Conservation (phyloP, 805 yeast species). For the Ogataea nakhonphanomensis region DNA sequence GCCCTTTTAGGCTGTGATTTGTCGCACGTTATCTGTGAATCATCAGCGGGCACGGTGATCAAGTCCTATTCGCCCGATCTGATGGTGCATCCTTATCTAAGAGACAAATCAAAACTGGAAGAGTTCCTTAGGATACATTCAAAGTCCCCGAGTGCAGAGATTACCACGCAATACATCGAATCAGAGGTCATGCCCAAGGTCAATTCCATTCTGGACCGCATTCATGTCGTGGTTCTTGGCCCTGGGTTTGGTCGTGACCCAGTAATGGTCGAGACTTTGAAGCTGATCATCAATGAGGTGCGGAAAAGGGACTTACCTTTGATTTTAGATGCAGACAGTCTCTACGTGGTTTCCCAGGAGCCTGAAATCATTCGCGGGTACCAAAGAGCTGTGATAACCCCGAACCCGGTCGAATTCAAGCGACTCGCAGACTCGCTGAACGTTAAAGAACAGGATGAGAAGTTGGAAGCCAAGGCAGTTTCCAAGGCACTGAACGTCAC, state of each 20-base stretch:
- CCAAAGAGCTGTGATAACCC: constrained; percentile 70
- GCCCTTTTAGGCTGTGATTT: constrained; percentile 85
- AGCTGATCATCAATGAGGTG: constrained; percentile 54
- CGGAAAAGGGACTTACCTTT: constrained; percentile 60
- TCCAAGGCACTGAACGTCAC: constrained; percentile 52
- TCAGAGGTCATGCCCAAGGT: constrained; percentile 53
- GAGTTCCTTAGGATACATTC: constrained; percentile 4
- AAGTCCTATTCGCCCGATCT: constrained; percentile 87
- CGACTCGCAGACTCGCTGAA: constrained; percentile 56
- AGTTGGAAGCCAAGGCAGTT: constrained; percentile 33
- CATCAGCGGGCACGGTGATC: constrained; percentile 71
- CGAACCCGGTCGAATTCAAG: constrained; percentile 82
- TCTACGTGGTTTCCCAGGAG: constrained; percentile 59
- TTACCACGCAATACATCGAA: constrained; percentile 34
- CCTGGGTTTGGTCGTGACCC: constrained; percentile 91
- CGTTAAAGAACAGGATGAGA: constrained; percentile 19
- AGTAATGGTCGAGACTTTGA: constrained; percentile 58
- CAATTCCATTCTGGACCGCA: constrained; percentile 51
- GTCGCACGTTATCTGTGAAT: constrained; percentile 86
- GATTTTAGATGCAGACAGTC: constrained; percentile 87
- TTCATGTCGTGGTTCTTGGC: constrained; percentile 83
- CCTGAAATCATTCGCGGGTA: constrained; percentile 56
- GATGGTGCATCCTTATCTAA: constrained; percentile 92
- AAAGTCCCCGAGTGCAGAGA: constrained; percentile 13
- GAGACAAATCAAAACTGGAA: constrained; percentile 38